Evolutionary conservation across 257 asterid species (phyloP), one percentile per base, ranked within the genome.

Genomic region (Solanum piurae): DNA sequence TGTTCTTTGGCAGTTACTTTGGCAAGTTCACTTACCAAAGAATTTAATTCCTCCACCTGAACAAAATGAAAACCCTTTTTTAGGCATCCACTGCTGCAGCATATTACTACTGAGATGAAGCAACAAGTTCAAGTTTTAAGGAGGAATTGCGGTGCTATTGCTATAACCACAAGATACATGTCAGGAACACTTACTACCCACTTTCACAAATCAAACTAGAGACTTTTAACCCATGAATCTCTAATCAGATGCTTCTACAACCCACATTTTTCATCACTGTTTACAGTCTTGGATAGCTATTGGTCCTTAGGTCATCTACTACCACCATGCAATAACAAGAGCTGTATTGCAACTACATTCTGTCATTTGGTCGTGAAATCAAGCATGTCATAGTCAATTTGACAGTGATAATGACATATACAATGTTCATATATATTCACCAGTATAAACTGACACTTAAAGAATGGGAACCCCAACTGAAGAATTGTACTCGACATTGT

Each of bases 41-140:
- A 87, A 89, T 92, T 94, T 89, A 92, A 91, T 90, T 95, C 94
- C 88, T 94, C 95, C 31, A 93, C 98, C 99, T 96, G 93, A 49
- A 49, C 79, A 86, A 87, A 58, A 14, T 7, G 8, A 87, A 40
- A 27, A 77, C 27, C 27, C 34, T 23, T 52, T 77, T 83, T 86
- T n/a, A 64, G 72, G 82, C 79, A 79, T 13, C 27, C 64, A 44
- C 18, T 33, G 74, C 9, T 12, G 12, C 27, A n/a, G 20, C 83
- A n/a, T 40, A 76, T 12, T 38, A 38, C 34, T 76, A 76, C 58
- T 76, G 33, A 40, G 29, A 76, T 76, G 83, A 20, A 40, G 31
- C n/a, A 69, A 27, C 31, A 29, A 75, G 83, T 23, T 37, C 55
- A 37, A 37, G 83, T 37, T 74, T n/a, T n/a, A 37, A 75, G 83